phyloP scores from a whole-genome alignment of 768 basidiomycete species.

The Leucosporidium creatinivorum region DNA sequence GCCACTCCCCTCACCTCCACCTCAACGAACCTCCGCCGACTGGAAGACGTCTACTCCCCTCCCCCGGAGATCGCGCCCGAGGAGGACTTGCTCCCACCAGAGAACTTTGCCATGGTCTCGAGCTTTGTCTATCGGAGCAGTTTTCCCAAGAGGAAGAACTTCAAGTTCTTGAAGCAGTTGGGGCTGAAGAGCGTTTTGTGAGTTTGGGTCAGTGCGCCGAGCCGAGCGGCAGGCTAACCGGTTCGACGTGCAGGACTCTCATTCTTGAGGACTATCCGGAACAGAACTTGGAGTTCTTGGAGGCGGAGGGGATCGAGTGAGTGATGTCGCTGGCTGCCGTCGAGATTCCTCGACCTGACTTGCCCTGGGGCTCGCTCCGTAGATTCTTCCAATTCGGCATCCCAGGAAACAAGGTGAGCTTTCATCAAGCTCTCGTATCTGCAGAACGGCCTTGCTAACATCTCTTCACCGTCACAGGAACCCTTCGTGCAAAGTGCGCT shows the following conservation, averaged over 20 bases:
- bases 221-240: background rate
- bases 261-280: conserved; percentile 45
- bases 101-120: conserved; percentile 43
- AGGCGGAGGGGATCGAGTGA: conserved; percentile 41
- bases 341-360: background rate
- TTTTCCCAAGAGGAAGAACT: conserved; percentile 43
- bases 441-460: background rate
- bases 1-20: background rate
- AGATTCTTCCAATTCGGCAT: conserved; percentile 44
- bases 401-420: conserved; percentile 44
- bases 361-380: background rate
- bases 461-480: conserved; percentile 10
- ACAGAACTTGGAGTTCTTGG: conserved; percentile 42
- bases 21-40: background rate
- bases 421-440: background rate
- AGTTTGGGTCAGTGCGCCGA: conserved; percentile 9
- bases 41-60: conserved; percentile 5
- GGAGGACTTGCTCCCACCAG: conserved; percentile 36
- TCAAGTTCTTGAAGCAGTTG: conserved; percentile 42
- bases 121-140: conserved; percentile 40
- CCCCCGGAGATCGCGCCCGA: conserved; percentile 1
- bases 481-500: conserved; percentile 27
- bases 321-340: background rate
- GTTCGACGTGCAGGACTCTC: conserved; percentile 33
- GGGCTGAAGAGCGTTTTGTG: conserved; percentile 44